Evolutionary conservation across 2,329 filamentous ascomycete species (phyloP).

Genomic region (Geosmithia morbida): DNA sequence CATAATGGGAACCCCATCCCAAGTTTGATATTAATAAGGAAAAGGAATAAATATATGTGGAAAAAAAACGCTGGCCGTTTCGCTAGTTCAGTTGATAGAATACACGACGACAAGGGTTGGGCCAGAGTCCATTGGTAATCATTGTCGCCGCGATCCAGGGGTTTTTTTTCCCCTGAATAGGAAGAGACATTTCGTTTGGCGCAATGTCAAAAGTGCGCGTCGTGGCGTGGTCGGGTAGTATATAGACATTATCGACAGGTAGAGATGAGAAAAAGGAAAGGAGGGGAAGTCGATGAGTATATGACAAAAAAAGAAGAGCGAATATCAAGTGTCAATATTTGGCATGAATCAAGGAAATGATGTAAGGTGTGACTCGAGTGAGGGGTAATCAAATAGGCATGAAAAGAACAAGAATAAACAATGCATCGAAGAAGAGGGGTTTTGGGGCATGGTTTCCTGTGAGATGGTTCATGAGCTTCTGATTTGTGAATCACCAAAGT

Average conservation of each 20-base stretch:
- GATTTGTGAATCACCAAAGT: slow-evolving; percentile 17
- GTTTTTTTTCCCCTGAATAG: background rate
- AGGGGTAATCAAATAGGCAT: background rate
- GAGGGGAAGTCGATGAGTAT: background rate
- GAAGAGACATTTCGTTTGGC: background rate
- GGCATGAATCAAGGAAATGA: background rate
- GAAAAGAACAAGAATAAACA: background rate
- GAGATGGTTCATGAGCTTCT: slow-evolving; percentile 9
- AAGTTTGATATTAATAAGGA: background rate
- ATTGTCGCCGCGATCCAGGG: background rate
- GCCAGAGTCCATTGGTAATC: background rate
- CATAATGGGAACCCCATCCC: background rate
- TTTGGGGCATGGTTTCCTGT: background rate
- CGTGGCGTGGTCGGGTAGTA: background rate
- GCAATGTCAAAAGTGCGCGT: background rate
- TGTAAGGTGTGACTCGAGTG: background rate
- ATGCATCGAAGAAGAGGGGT: background rate
- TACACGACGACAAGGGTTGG: background rate
- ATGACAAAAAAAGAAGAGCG: background rate
- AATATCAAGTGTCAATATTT: background rate
- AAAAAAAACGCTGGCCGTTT: background rate
- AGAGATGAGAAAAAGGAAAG: background rate
- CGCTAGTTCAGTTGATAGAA: background rate
- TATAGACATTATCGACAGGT: slow-evolving; percentile 1
- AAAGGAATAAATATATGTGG: background rate